Percentiles rank a stretch among this genome's conserved stretches.
These are phyloP conservation scores for Gloeophyllum trabeum DNA, from an alignment of 768 basidiomycete species.

Conservation along the genomic window DNA sequence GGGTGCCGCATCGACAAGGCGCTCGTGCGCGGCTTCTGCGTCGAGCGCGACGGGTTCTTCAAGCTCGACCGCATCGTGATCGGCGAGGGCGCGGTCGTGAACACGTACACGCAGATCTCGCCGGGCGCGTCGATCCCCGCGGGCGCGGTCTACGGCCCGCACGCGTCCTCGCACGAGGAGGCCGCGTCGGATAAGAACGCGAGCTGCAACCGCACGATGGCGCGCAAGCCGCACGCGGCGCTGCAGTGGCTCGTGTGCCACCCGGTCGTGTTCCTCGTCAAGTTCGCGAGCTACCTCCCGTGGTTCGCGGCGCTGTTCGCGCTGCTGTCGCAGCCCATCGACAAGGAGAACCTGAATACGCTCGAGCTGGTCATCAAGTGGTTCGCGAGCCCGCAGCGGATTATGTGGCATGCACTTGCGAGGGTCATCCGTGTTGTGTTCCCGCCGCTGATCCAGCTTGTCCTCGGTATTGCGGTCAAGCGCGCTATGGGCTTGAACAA, in stretches of 20 bases:
- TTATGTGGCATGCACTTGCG: slow-evolving; percentile 27
- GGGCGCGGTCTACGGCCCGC: slow-evolving; percentile 31
- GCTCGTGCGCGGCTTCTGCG: slow-evolving; percentile 30
- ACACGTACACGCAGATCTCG: slow-evolving; percentile 31
- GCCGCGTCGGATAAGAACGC: slow-evolving; percentile 25
- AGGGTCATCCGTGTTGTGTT: slow-evolving; percentile 25
- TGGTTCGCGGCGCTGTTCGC: slow-evolving; percentile 29
- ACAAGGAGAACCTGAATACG: slow-evolving; percentile 18
- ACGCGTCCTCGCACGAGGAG: slow-evolving; percentile 29
- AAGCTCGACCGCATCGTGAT: slow-evolving; percentile 26
- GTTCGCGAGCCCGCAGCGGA: slow-evolving; percentile 28
- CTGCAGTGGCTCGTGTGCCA: slow-evolving; percentile 26
- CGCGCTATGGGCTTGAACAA: slow-evolving; percentile 27
- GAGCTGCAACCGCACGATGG: slow-evolving; percentile 27
- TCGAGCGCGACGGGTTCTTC: slow-evolving; percentile 33
- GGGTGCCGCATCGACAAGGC: slow-evolving; percentile 31
- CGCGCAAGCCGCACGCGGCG: slow-evolving; percentile 18
- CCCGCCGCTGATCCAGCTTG: slow-evolving; percentile 25
- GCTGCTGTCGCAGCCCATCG: slow-evolving; percentile 24
- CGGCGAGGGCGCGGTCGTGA: slow-evolving; percentile 26
- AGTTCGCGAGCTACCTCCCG: slow-evolving; percentile 26
- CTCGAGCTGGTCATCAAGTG: slow-evolving; percentile 30
- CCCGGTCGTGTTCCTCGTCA: slow-evolving; percentile 26
- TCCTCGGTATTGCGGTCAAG: slow-evolving; percentile 28
- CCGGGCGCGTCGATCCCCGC: slow-evolving; percentile 27